phyloP scores from a whole-genome alignment of 2,329 filamentous ascomycete genomes.

The Clarireedia homoeocarpa region DNA sequence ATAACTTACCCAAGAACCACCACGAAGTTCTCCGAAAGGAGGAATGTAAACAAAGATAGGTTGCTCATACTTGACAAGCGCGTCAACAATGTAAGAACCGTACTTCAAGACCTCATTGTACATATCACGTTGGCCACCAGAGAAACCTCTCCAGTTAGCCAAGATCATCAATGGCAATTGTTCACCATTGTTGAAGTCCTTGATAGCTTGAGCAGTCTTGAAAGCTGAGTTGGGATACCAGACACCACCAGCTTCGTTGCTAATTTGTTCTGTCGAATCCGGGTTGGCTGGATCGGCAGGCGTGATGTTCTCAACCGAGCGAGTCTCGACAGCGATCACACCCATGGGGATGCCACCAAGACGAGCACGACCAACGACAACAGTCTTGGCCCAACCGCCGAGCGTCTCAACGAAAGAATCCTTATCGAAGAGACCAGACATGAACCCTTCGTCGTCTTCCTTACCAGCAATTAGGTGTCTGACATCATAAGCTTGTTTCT shows the following conservation, averaged over 20 bases:
- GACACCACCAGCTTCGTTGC: constrained; percentile 92
- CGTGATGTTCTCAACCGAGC: constrained; percentile 91
- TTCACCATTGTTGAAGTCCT: constrained; percentile 98
- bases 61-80: constrained; percentile 96
- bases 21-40: constrained; percentile 90
- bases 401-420: constrained; percentile 95
- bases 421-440: constrained; percentile 89
- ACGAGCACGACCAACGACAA: constrained; percentile 92
- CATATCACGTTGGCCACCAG: constrained; percentile 98
- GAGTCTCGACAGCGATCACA: constrained; percentile 95
- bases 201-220: constrained; percentile 98
- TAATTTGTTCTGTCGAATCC: constrained; percentile 93
- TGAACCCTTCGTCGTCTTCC: constrained; percentile 71
- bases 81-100: constrained; percentile 97
- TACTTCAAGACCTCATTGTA: constrained; percentile 99
- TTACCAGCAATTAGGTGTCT: constrained; percentile 88
- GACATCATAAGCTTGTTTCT: constrained; percentile 81
- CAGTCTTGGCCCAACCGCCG: constrained; percentile 92
- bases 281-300: constrained; percentile 97
- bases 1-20: constrained; percentile 77
- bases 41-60: constrained; percentile 99
- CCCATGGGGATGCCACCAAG: constrained; percentile 96
- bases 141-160: constrained; percentile 99
- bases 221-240: constrained; percentile 99
- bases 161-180: constrained; percentile 98